phyloP scores from a whole-genome alignment of 2,329 filamentous ascomycete species.

The Sporothrix mexicana region DNA sequence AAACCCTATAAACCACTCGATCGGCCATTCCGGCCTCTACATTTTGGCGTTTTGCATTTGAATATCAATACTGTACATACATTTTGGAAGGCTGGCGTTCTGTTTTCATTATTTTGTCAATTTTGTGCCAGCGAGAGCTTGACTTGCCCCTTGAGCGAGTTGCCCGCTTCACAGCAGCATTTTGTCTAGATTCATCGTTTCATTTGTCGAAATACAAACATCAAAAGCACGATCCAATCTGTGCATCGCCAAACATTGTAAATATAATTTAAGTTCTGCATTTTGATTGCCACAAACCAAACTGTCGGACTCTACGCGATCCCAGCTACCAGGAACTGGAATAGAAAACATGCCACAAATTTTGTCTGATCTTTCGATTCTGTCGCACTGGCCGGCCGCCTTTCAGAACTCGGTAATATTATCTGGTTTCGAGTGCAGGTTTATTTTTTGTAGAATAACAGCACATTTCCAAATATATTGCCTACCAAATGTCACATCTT shows the following conservation, averaged over 20 bases:
- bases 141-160: not conserved
- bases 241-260: not conserved
- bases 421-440: not conserved
- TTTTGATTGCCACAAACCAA: not conserved
- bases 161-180: not conserved
- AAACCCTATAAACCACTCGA: not conserved
- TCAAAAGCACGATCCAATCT: not conserved
- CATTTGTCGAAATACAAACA: conserved; percentile 7
- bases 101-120: not conserved
- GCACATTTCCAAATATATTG: not conserved
- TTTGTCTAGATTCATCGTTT: not conserved
- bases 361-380: not conserved
- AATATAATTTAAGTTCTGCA: not conserved
- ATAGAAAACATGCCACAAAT: not conserved
- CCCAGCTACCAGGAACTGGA: not conserved
- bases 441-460: not conserved
- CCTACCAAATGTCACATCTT: not conserved
- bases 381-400: not conserved
- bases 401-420: not conserved
- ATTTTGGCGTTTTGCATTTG: conserved; percentile 21
- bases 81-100: conserved; percentile 11
- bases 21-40: not conserved
- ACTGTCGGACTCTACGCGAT: not conserved
- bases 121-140: not conserved
- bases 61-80: conserved; percentile 26